Base-by-base conservation (phyloP, 1,139 yeast genomes). In the Suhomyces coccinellae region DNA sequence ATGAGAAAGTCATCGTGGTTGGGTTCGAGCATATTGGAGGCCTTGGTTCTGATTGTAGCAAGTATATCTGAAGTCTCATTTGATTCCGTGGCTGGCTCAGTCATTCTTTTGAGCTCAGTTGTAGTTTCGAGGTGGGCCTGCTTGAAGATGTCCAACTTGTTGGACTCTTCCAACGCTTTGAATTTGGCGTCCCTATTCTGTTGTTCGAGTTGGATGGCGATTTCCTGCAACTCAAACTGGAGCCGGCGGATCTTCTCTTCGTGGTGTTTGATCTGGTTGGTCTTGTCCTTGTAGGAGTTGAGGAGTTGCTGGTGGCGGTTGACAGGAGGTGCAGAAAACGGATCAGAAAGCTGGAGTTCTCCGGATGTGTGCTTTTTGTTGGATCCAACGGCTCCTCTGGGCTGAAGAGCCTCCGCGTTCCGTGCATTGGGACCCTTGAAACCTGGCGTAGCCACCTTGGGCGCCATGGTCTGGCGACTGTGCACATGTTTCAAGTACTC, bases 171-270 rank as follows among this genome's bases (percentile, higher is more conserved):
- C 28, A 31, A 40, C 8, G 39, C 32, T 32, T 28, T 42, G 46
- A 38, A 52, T 41, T 44, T 55, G 43, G 40, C 50, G 16, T 48
- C 49, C 14, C 57, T 41, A 33, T 53, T 50, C 29, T 45, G 36
- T n/a, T 41, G 52, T 51, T 64, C 52, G 51, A 56, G 33, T 35
- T 57, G 53, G 7, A 56, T 44, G 17, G 66, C 56, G 16, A 69
- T 47, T 47, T 67, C 71, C 31, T 63, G 45, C 46, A 70, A 51
- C 53, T 67, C 71, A 34, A 59, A 57, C 48, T 62, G 61, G 33
- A 61, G 54, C 5, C 52, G 38, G 27, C 61, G 62, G 15, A 58
- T 56, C 20, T 58, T 52, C 32, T 52, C 55, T 48, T 68, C 65
- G 43, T 62, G 56, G 13, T 59, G 59, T 11, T 53, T 47, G 29